Percentiles rank a stretch among this genome's conserved stretches.
These are phyloP conservation scores for Pelargonium nanum DNA, from an alignment of 345 rosid species.

Conservation along the genomic window DNA sequence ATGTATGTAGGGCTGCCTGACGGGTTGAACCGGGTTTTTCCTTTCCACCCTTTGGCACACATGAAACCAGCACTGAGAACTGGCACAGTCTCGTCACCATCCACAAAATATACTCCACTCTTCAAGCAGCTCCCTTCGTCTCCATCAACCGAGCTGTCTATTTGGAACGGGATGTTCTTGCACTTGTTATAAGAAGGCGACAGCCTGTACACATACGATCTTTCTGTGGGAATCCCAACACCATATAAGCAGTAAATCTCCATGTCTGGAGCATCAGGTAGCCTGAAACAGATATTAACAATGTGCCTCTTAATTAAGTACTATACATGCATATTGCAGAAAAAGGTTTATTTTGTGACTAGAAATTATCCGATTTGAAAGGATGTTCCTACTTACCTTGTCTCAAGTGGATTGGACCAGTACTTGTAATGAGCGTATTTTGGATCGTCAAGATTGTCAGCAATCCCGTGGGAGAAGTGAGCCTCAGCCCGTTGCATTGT, in stretches of 20 bases:
- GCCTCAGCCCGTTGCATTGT: slow-evolving; percentile 54
- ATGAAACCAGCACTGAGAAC: slow-evolving; percentile 61
- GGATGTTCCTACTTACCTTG: slow-evolving; percentile 29
- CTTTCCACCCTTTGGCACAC: slow-evolving; percentile 71
- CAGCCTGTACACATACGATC: slow-evolving; percentile 56
- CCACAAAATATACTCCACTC: slow-evolving; percentile 38
- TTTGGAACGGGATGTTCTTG: slow-evolving; percentile 55
- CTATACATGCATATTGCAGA: too few relatives aligned
- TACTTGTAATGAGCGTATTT: slow-evolving; percentile 49
- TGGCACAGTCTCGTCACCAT: slow-evolving; percentile 57
- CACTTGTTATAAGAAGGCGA: slow-evolving; percentile 27
- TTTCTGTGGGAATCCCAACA: slow-evolving; percentile 60
- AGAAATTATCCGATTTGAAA: not conserved
- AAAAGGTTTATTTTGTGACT: not conserved
- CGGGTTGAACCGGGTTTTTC: slow-evolving; percentile 63
- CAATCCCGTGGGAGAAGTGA: slow-evolving; percentile 70
- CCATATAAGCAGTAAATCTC: slow-evolving; percentile 62
- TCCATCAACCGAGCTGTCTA: slow-evolving; percentile 41
- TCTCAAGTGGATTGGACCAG: slow-evolving; percentile 79
- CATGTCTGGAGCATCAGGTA: slow-evolving; percentile 62
- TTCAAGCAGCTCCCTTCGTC: slow-evolving; percentile 33
- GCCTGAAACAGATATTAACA: slow-evolving; percentile 23
- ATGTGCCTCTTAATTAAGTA: too few relatives aligned
- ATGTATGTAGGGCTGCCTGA: slow-evolving; percentile 32
- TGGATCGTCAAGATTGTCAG: slow-evolving; percentile 56